Conservation (phyloP, 768 basidiomycete genomes). For the Xerocomus potaroensis region DNA sequence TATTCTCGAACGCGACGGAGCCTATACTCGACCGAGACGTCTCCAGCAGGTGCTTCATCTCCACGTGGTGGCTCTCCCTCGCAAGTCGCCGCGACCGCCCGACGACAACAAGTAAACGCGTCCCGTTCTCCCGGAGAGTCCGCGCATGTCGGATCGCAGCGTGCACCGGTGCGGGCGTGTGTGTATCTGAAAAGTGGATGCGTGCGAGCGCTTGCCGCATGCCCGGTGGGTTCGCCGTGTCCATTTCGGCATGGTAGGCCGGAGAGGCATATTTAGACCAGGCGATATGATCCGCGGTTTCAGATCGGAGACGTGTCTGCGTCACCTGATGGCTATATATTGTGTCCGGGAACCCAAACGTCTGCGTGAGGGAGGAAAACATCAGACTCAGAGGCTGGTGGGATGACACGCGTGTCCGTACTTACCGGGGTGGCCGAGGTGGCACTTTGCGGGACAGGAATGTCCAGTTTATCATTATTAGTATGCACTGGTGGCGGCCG, state of each 20-base stretch:
- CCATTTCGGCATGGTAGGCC: neutral
- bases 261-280: neutral
- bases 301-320: neutral
- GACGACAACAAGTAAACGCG: conserved; percentile 55
- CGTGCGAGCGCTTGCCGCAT: conserved; percentile 42
- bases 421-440: conserved; percentile 5
- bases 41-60: conserved; percentile 62
- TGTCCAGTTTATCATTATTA: neutral
- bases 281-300: neutral
- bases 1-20: conserved; percentile 19
- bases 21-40: conserved; percentile 24
- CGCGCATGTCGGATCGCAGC: conserved; percentile 44
- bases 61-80: conserved; percentile 64
- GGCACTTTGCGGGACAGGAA: neutral
- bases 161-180: conserved; percentile 57
- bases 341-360: neutral
- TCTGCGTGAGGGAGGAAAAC: neutral
- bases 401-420: neutral
- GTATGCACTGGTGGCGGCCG: conserved; percentile 23
- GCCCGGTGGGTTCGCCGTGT: neutral
- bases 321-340: neutral
- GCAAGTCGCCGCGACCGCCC: conserved; percentile 76
- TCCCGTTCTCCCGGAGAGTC: conserved; percentile 16
- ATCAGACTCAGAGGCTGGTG: neutral
- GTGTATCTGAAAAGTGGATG: conserved; percentile 56